phyloP scores from a whole-genome alignment of 331 rosid species.

The Pyracantha coccinea region DNA sequence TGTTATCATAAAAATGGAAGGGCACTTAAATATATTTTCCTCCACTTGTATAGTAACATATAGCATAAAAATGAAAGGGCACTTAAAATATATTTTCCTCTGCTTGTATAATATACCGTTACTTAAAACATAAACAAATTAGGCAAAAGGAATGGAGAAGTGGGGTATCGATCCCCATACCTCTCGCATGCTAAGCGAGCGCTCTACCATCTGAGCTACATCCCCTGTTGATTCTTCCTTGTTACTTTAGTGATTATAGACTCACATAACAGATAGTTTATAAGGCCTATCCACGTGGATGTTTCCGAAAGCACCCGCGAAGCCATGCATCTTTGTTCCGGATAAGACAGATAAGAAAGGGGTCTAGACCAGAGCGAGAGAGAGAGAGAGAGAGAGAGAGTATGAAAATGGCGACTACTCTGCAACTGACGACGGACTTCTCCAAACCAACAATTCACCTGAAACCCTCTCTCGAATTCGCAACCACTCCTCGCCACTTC shows the following conservation, averaged over 20 bases:
- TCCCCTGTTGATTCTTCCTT: not conserved
- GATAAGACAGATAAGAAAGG: constrained; percentile 39
- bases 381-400: not conserved
- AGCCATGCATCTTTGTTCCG: constrained; percentile 23
- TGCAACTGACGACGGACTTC: constrained; percentile 45
- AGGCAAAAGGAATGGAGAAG: constrained; percentile 41
- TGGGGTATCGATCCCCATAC: constrained; percentile 96
- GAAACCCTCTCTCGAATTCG: constrained; percentile 39
- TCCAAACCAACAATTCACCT: constrained; percentile 24
- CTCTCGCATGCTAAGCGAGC: constrained; percentile 99
- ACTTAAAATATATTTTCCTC: no score
- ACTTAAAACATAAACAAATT: no score
- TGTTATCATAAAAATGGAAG: no score
- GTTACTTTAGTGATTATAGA: rapidly evolving
- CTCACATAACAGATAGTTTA: no score
- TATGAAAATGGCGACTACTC: constrained; percentile 46
- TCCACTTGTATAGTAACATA: no score
- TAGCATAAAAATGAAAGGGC: no score
- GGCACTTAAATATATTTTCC: no score
- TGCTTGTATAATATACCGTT: no score
- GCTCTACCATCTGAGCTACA: constrained; percentile 99
- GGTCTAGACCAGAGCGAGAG: not conserved
- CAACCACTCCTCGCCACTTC: constrained; percentile 18
- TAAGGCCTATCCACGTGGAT: not conserved
- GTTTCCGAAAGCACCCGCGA: constrained; percentile 44